Evolutionary conservation across 208 protist genomes (phyloP).

Genomic region (Angomonas deanei): DNA sequence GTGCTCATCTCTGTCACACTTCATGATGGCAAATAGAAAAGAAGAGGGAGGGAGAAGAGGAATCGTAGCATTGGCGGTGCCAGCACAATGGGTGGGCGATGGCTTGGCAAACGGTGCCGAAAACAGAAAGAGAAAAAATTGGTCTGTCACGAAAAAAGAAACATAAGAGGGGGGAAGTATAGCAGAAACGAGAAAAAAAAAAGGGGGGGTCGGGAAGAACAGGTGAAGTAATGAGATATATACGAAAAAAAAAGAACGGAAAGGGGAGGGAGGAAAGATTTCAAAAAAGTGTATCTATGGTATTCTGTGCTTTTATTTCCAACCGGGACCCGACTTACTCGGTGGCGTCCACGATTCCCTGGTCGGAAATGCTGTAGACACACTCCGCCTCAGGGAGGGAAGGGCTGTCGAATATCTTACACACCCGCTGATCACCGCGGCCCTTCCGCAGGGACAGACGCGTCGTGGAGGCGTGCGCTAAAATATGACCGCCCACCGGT

Average conservation of each 20-base stretch:
- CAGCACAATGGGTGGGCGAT: too few relatives aligned
- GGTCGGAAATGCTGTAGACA: constrained; percentile 93
- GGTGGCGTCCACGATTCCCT: constrained; percentile 93
- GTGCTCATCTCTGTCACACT: background rate
- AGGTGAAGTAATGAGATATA: background rate
- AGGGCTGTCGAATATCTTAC: constrained; percentile 98
- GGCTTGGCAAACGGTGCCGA: background rate
- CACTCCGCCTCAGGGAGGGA: constrained; percentile 96
- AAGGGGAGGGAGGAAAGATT: background rate
- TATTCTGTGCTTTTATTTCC: background rate
- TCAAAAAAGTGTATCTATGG: background rate
- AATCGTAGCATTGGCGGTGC: too few relatives aligned
- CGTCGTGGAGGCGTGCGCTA: constrained; percentile 98
- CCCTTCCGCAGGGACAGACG: constrained; percentile 94
- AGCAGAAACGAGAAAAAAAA: constrained; percentile 4
- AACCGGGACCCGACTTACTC: constrained; percentile 40
- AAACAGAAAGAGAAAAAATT: background rate
- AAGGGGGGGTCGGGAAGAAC: constrained; percentile 1
- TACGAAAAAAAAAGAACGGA: constrained; percentile 4
- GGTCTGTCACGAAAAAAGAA: constrained; percentile 4
- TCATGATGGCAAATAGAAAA: background rate
- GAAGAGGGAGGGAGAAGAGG: background rate
- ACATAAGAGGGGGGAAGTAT: background rate
- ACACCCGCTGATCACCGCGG: constrained; percentile 95
- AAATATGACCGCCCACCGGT: constrained; percentile 95